Percentiles rank a stretch among this genome's conserved stretches.
These are phyloP conservation scores for Anaeramoeba flamelloides DNA, from an alignment of 78 protist genomes.

Conservation along the genomic window DNA sequence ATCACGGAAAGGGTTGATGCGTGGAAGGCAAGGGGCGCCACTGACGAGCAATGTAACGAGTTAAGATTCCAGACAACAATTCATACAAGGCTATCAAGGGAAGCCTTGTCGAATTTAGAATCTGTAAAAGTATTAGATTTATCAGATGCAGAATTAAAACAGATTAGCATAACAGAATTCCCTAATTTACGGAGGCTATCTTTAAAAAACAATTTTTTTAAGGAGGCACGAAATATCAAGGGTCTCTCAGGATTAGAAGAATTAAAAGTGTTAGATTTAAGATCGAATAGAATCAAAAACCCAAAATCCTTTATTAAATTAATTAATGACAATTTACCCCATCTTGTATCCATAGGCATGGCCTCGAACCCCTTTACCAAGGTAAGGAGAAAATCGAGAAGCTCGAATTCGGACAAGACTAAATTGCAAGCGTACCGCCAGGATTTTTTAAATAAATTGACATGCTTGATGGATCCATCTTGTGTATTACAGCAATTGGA, in stretches of 20 bases:
- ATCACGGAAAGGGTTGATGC: background rate
- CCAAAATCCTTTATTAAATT: no score
- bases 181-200: background rate
- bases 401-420: no score
- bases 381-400: no score
- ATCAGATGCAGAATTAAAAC: background rate
- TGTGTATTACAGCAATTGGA: background rate
- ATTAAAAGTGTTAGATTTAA: background rate
- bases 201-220: background rate
- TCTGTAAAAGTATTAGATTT: background rate
- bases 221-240: background rate
- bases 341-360: background rate
- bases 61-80: background rate
- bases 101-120: background rate
- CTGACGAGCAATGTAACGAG: background rate
- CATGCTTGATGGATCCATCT: background rate
- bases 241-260: background rate
- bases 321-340: no score
- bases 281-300: background rate
- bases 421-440: background rate
- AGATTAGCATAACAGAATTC: background rate
- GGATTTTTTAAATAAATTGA: background rate
- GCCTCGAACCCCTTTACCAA: background rate
- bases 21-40: background rate
- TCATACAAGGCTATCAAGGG: background rate